A percentile compares a stretch with the other conserved stretches of the same genome.
These are phyloP conservation scores for Botrytis byssoidea DNA, from an alignment of 2,329 filamentous ascomycete species.

Conservation along the genomic window DNA sequence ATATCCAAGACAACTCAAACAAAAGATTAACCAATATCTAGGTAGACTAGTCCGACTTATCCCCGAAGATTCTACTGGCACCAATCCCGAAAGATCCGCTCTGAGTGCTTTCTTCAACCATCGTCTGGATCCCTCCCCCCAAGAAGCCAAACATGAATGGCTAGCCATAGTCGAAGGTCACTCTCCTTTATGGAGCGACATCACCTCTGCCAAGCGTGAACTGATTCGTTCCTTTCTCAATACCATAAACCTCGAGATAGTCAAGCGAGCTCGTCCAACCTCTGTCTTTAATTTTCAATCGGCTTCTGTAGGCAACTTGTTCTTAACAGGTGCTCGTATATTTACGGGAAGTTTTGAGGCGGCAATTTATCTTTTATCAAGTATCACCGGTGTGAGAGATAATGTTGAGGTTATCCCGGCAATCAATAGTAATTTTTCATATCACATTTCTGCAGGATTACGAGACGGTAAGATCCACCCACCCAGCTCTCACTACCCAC, in stretches of 20 bases:
- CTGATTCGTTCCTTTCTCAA: constrained; percentile 76
- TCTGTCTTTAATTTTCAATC: constrained; percentile 76
- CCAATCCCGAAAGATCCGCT: constrained; percentile 63
- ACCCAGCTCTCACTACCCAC: no score
- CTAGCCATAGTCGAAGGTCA: constrained; percentile 85
- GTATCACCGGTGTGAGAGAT: constrained; percentile 79
- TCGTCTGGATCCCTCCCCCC: constrained; percentile 64
- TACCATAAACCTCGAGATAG: constrained; percentile 72
- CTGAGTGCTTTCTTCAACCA: constrained; percentile 87
- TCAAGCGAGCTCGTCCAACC: constrained; percentile 70
- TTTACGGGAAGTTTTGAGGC: constrained; percentile 93
- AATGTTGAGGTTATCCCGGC: constrained; percentile 79
- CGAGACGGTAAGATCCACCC: constrained; percentile 58
- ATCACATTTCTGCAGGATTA: constrained; percentile 86
- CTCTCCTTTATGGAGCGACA: constrained; percentile 63
- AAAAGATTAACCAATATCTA: constrained; percentile 39
- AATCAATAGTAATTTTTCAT: constrained; percentile 92
- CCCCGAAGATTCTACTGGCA: constrained; percentile 54
- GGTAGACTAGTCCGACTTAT: constrained; percentile 89
- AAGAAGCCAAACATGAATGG: constrained; percentile 73
- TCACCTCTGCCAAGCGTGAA: constrained; percentile 71
- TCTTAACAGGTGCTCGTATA: constrained; percentile 79
- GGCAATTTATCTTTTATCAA: constrained; percentile 84
- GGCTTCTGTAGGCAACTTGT: constrained; percentile 75
- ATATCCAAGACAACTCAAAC: background rate